Evolutionary conservation across 148 eudicot species (phyloP), one percentile per base, ranked within the genome.

Genomic region (Rhododendron griersonianum): DNA sequence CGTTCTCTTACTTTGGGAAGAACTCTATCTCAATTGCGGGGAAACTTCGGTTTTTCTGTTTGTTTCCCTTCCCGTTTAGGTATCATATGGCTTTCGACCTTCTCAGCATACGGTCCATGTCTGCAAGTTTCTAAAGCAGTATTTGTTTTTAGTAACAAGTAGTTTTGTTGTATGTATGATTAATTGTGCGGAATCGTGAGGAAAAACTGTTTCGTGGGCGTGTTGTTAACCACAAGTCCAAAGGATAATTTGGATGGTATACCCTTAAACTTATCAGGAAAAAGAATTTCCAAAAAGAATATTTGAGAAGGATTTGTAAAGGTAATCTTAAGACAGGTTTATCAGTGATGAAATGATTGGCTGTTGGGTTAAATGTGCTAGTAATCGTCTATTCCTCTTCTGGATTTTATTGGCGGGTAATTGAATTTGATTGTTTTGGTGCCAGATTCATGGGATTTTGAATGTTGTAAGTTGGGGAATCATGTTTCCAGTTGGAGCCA

Each of bases 381-480:
- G 41, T 57, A 23, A 7, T 30, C 11, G 5, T 48, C 18, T 65
- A 1, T 84, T 2, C 9, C 41, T 78, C 44, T 44, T 84, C 50
- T 44, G 1, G 11, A 33, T 30, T 35, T 33, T 39, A 11, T 35
- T 19, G 45, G 28, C 50, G 23, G 35, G 61, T 75, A 18, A 74
- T 25, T 79, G 25, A 57, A 80, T 2, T 69, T 45, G 82, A 76
- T 19, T 33, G 25, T 57, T 80, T 57, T 78, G 89, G 65, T 59
- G 45, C 55, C 94, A 97, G 99, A 94, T 90, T 91, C 99, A 97
- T 89, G 99, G 99, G 80, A 84, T 97, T 44, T 86, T 97, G 88
- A 97, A 97, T 89, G 98, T 89, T 14, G 89, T 97, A 80, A 97
- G 99, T 84, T 97, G 99, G 99, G 99, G 99, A 37, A 86, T 93